Percentiles rank a stretch among this genome's conserved stretches.
Conservation (phyloP, 176 grass and related monocot species). For the Leersia perrieri region DNA sequence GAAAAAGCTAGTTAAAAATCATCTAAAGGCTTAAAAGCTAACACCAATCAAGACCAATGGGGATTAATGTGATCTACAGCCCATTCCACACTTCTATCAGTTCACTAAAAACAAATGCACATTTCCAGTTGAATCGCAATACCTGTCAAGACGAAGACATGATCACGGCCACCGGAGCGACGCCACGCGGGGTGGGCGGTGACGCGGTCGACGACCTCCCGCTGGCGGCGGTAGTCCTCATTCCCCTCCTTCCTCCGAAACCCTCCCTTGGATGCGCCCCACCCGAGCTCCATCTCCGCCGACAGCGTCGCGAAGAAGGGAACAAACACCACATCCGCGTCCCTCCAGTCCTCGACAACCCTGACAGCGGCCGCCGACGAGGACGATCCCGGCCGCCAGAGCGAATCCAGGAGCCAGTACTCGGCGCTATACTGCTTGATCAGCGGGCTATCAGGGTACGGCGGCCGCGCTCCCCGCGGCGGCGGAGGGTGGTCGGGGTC, state of each 20-base stretch:
- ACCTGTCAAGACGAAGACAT: slow-evolving; percentile 87
- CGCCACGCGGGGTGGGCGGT: slow-evolving; percentile 61
- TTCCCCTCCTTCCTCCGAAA: slow-evolving; percentile 73
- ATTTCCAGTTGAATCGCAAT: not conserved
- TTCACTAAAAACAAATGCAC: not conserved
- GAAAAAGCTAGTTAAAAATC: not conserved
- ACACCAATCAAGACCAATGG: not conserved
- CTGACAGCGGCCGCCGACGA: slow-evolving; percentile 26
- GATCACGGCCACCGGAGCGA: slow-evolving; percentile 71
- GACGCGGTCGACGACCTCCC: slow-evolving; percentile 73
- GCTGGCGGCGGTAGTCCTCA: slow-evolving; percentile 66
- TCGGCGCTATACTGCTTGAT: slow-evolving; percentile 91
- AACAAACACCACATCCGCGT: slow-evolving; percentile 81
- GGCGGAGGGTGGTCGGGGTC: slow-evolving; percentile 33
- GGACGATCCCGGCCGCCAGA: slow-evolving; percentile 32
- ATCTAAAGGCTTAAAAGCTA: not conserved
- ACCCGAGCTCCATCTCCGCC: slow-evolving; percentile 91
- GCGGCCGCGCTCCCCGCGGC: slow-evolving; percentile 21
- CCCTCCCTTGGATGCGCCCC: slow-evolving; percentile 67
- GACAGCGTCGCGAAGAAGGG: slow-evolving; percentile 92
- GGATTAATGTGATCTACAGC: not conserved
- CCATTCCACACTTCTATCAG: not conserved
- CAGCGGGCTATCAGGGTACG: slow-evolving; percentile 64
- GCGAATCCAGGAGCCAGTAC: slow-evolving; percentile 85
- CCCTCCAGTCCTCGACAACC: slow-evolving; percentile 57